phyloP scores from a whole-genome alignment of 805 yeast genomes.

The Ogataea neopini region DNA sequence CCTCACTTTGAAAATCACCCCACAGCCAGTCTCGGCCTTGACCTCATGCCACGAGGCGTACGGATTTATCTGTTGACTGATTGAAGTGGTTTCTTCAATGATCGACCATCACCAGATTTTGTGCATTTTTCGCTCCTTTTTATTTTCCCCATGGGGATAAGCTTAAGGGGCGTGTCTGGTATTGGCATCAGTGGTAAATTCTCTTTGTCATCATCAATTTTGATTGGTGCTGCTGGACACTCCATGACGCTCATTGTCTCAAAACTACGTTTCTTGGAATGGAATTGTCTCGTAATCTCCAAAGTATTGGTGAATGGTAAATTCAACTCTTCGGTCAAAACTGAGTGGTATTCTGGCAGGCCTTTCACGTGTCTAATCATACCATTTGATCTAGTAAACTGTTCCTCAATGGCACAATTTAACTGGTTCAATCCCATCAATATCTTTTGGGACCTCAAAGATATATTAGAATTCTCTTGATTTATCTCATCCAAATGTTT shows the following conservation, averaged over 20 bases:
- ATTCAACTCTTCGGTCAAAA: background rate
- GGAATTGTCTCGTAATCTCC: slow-evolving; percentile 1
- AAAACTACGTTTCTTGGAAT: background rate
- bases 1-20: too few relatives aligned
- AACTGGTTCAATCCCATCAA: background rate
- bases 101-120: background rate
- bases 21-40: too few relatives aligned
- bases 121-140: background rate
- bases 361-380: background rate
- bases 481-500: background rate
- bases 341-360: background rate
- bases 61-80: background rate
- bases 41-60: too few relatives aligned
- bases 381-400: slow-evolving; percentile 2
- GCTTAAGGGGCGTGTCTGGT: slow-evolving; percentile 5
- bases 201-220: slow-evolving; percentile 1
- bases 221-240: background rate
- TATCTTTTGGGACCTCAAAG: background rate
- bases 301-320: slow-evolving; percentile 7
- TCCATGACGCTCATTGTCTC: background rate
- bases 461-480: too few relatives aligned
- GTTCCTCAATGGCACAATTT: background rate
- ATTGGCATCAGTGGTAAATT: slow-evolving; percentile 1
- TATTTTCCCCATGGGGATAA: background rate
- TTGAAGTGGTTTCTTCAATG: background rate